Base-by-base conservation (phyloP, 257 asterid species). In the Misopates orontium region DNA sequence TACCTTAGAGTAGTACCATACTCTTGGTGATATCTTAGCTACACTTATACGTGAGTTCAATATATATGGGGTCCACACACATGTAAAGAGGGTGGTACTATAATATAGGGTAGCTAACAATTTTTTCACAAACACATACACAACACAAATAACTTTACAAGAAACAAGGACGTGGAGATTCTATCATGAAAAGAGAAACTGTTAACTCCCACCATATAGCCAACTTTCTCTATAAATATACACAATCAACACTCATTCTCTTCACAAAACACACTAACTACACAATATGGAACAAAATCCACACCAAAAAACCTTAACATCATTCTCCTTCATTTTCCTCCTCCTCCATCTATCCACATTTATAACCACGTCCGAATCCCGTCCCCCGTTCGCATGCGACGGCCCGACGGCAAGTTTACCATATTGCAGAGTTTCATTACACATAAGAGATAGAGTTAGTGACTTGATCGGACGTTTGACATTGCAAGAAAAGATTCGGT, bases 351-450 rank as follows among this genome's bases (percentile, higher is more conserved):
- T 58, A 9, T 64, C 56, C 60, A 36, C 72, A 36, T 47, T 42
- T 16, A 40, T 73, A 12, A 75, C 73, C n/a, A n/a, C n/a, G n/a
- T n/a, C n/a, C 49, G 80, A 84, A 20, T 79, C 95, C 0, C 76
- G 87, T 0, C 83, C 78, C 4, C 85, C 92, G 1, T 87, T 91
- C 50, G 95, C 96, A 5, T 91, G 96, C 58, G 92, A 85, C 20
- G 84, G 56, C 31, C 24, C 59, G 54, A 83, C 92, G 2, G 67
- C 56, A 14, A 73, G 56, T 62, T 56, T 83, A 0, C 95, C 82
- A 0, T 91, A 86, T 56, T 91, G 98, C 61, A 44, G 77, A 7
- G 64, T 55, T 7, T 80, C 87, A 0, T 66, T 89, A 19, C 86
- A 55, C 19, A 75, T 91, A 24, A 69, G 79, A 4, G 89, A 83